A percentile compares a stretch with the other conserved stretches of the same genome.
Evolutionary conservation across 2,329 filamentous ascomycete species (phyloP).

Genomic region (Aspergillus pseudotamarii): DNA sequence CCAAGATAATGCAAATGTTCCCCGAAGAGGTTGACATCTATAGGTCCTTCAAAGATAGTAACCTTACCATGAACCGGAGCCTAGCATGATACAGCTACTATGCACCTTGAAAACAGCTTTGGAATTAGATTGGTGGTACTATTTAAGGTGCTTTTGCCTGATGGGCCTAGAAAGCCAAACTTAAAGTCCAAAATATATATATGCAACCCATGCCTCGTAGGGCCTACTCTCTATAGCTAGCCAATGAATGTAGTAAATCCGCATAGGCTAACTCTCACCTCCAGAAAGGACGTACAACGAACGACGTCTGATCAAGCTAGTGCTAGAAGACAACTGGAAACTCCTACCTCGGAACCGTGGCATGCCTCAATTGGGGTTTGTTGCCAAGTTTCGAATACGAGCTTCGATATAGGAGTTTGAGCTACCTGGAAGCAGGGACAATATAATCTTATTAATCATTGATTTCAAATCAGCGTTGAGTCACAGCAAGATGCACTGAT

Average conservation of each 20-base stretch:
- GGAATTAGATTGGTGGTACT: neutral
- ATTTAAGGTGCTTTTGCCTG: neutral
- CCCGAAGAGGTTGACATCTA: neutral
- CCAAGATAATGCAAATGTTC: too few relatives aligned
- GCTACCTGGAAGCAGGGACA: neutral
- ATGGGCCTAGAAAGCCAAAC: neutral
- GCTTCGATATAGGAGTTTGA: neutral
- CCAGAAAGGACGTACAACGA: too few relatives aligned
- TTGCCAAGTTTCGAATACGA: neutral
- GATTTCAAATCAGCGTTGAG: neutral
- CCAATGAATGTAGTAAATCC: neutral
- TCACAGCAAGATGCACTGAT: neutral
- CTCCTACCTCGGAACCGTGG: too few relatives aligned
- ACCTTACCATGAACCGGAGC: neutral
- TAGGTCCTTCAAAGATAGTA: neutral
- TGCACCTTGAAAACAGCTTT: neutral
- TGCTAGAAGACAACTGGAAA: too few relatives aligned
- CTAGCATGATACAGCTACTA: neutral
- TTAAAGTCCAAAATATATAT: neutral
- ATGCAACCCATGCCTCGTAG: fast-evolving
- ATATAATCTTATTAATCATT: neutral
- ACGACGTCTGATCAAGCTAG: too few relatives aligned
- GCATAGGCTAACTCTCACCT: neutral
- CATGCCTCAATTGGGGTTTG: neutral
- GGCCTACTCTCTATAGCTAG: too few relatives aligned